These are phyloP conservation scores for Chytridiales sp. DNA, from an alignment of 371 early-diverging fungal species.

Conservation along the genomic window DNA sequence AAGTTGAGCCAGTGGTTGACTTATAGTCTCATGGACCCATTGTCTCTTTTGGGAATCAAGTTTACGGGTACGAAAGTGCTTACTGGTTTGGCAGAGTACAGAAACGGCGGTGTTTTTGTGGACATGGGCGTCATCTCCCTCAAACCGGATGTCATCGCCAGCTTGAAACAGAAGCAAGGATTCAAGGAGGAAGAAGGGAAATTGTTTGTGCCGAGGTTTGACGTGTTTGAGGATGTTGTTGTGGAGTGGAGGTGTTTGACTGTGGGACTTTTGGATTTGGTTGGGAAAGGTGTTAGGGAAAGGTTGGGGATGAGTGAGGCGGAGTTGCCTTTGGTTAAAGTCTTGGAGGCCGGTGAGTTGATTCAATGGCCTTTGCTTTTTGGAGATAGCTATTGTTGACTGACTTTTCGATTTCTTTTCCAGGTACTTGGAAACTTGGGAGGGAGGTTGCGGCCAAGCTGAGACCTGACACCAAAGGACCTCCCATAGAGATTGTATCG, in stretches of 20 bases:
- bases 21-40: conserved; percentile 83
- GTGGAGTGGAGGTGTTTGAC: conserved; percentile 94
- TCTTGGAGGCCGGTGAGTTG: conserved; percentile 78
- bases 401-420: background rate
- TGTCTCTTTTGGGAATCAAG: conserved; percentile 57
- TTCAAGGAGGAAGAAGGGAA: background rate
- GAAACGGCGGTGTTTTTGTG: conserved; percentile 82
- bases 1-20: conserved; percentile 95
- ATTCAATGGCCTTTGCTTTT: background rate
- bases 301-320: conserved; percentile 53
- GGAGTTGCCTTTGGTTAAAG: conserved; percentile 74
- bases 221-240: conserved; percentile 75
- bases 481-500: conserved; percentile 81
- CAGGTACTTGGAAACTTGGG: conserved; percentile 67
- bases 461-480: conserved; percentile 75
- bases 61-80: conserved; percentile 64
- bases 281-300: conserved; percentile 66
- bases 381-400: background rate
- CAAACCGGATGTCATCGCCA: conserved; percentile 19
- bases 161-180: background rate
- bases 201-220: conserved; percentile 64
- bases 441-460: conserved; percentile 79
- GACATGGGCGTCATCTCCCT: conserved; percentile 65
- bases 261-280: conserved; percentile 74
- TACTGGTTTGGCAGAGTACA: conserved; percentile 90